Evolutionary conservation across 768 basidiomycete species (phyloP).

Genomic region (Peribolospora baueri): DNA sequence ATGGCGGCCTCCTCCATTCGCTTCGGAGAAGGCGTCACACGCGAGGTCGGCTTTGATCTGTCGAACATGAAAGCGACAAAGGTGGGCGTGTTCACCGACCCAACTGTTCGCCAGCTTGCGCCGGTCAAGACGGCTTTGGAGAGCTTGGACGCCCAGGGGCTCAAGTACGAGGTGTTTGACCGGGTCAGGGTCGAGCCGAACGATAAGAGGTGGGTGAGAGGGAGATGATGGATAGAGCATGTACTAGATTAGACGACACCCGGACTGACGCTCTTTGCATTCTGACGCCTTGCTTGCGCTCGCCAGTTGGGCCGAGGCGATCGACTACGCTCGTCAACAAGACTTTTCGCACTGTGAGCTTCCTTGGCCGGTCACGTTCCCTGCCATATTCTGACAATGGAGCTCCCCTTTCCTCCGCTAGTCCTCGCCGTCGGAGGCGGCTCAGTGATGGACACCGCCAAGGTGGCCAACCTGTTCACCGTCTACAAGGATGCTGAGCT

Average conservation of each 20-base stretch:
- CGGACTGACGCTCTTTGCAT: background rate
- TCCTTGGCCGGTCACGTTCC: constrained; percentile 41
- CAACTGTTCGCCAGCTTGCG: constrained; percentile 49
- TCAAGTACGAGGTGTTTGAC: constrained; percentile 61
- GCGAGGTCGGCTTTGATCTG: constrained; percentile 68
- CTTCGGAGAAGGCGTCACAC: constrained; percentile 70
- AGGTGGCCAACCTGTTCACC: constrained; percentile 79
- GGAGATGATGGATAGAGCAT: background rate
- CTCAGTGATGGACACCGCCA: constrained; percentile 57
- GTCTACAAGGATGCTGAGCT: constrained; percentile 80
- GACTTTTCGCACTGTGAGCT: constrained; percentile 54
- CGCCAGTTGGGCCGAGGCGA: constrained; percentile 59
- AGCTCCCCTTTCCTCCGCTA: background rate
- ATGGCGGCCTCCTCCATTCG: constrained; percentile 67
- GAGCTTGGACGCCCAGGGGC: constrained; percentile 49
- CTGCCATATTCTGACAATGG: background rate
- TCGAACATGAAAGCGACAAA: constrained; percentile 75
- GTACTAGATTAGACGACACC: background rate
- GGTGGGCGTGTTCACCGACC: constrained; percentile 87
- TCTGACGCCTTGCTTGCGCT: background rate
- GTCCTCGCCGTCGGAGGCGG: constrained; percentile 22
- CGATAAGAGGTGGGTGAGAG: constrained; percentile 27
- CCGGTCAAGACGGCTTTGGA: constrained; percentile 65
- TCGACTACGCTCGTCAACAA: constrained; percentile 58
- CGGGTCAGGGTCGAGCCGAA: constrained; percentile 72